These are phyloP conservation scores for Chaetothyriales sp. DNA, from an alignment of 2,329 filamentous ascomycete genomes.

Conservation along the genomic window DNA sequence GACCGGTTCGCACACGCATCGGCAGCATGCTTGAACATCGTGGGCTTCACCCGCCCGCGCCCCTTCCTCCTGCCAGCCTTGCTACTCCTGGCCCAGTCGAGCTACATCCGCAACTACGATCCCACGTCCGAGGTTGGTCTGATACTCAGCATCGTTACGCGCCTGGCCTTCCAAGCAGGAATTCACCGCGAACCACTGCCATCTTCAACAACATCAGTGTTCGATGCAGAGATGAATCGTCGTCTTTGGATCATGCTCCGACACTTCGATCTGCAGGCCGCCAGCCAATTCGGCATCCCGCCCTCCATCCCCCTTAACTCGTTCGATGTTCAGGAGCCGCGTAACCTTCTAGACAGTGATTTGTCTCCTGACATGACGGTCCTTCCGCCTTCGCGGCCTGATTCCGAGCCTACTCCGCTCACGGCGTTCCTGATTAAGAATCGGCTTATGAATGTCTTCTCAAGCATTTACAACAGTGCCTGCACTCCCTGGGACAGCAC, in stretches of 20 bases:
- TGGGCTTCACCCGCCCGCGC: background rate
- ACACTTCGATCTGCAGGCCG: background rate
- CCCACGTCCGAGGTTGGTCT: background rate
- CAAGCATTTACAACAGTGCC: background rate
- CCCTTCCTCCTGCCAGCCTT: background rate
- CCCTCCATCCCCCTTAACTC: background rate
- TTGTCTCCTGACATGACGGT: background rate
- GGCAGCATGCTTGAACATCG: background rate
- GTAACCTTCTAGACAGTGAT: background rate
- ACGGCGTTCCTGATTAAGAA: background rate
- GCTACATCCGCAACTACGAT: background rate
- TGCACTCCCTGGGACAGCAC: background rate
- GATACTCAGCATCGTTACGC: background rate
- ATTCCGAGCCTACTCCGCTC: background rate
- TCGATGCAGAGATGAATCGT: background rate
- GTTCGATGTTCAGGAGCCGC: background rate
- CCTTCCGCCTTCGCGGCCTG: background rate
- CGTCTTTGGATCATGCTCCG: background rate
- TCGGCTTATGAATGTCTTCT: background rate
- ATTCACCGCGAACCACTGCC: background rate
- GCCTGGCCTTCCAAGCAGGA: background rate
- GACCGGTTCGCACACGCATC: background rate
- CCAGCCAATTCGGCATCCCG: slow-evolving; percentile 1
- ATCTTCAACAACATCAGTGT: background rate
- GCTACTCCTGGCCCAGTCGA: background rate